These are phyloP conservation scores for Filosporella fistucella DNA, from an alignment of 495 filamentous ascomycete genomes.

Conservation along the genomic window DNA sequence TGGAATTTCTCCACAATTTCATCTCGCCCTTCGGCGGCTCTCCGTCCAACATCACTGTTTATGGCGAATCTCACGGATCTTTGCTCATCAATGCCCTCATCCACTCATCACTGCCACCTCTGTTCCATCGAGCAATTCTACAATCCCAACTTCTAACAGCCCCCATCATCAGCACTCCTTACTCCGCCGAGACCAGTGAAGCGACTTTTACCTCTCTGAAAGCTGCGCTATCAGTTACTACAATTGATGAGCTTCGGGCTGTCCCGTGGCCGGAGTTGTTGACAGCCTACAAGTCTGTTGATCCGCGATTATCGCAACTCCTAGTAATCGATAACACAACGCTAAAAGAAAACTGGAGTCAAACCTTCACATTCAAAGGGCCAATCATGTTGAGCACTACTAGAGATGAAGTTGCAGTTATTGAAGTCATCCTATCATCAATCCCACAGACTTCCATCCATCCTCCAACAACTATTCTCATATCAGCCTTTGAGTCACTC, in stretches of 20 bases:
- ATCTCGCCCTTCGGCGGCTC: conserved; percentile 52
- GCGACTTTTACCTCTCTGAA: not conserved
- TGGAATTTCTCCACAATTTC: conserved; percentile 42
- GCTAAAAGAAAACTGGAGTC: not conserved
- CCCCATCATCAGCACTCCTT: not conserved
- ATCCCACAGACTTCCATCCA: not conserved
- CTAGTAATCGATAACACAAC: not conserved
- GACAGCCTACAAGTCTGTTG: not conserved
- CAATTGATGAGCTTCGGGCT: not conserved
- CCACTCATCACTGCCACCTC: not conserved
- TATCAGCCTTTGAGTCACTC: too few species aligned
- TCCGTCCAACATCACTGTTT: conserved; percentile 38
- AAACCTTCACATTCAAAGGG: conserved; percentile 1
- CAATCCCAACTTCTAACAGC: conserved; percentile 2
- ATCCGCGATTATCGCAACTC: not conserved
- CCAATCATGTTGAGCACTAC: conserved; percentile 4
- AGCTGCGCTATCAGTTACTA: not conserved
- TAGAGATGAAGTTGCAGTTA: not conserved
- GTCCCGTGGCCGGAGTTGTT: not conserved
- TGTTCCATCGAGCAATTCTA: not conserved
- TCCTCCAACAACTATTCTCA: not conserved
- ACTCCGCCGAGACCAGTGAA: not conserved
- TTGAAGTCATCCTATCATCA: not conserved
- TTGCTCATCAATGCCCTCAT: not conserved
- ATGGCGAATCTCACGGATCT: conserved; percentile 41